Conservation (phyloP, 1,284 basidiomycete species). For the Tilletia setariae region DNA sequence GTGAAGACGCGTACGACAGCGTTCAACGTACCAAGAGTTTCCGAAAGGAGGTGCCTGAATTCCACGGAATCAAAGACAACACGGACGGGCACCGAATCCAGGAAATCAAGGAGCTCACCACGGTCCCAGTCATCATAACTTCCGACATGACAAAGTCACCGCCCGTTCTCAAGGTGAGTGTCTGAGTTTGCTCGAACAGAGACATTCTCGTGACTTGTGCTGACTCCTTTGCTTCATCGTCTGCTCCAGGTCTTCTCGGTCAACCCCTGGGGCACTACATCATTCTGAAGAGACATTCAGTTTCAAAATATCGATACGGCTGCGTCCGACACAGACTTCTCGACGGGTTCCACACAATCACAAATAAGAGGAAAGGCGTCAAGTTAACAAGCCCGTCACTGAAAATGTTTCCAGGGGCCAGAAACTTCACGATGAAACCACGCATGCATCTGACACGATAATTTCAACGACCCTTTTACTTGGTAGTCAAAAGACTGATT, state of each 20-base stretch:
- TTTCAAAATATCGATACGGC: too few species aligned
- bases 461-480: too few species aligned
- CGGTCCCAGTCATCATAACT: constrained; percentile 44
- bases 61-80: constrained; percentile 27
- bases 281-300: too few species aligned
- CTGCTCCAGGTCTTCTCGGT: constrained; percentile 14
- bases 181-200: neutral
- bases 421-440: too few species aligned
- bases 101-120: constrained; percentile 39
- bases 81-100: constrained; percentile 28
- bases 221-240: neutral
- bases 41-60: constrained; percentile 27
- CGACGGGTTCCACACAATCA: too few species aligned
- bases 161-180: constrained; percentile 45
- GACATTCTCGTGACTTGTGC: neutral
- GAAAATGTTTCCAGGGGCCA: too few species aligned
- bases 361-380: too few species aligned
- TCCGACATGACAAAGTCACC: constrained; percentile 48
- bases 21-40: constrained; percentile 33
- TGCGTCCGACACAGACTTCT: too few species aligned
- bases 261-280: constrained; percentile 13
- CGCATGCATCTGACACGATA: too few species aligned
- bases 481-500: too few species aligned
- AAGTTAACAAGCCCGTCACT: too few species aligned
- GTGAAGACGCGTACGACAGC: constrained; percentile 33